These are phyloP conservation scores for Apium graveolens DNA, from an alignment of 129 eudicot genomes.

Conservation along the genomic window DNA sequence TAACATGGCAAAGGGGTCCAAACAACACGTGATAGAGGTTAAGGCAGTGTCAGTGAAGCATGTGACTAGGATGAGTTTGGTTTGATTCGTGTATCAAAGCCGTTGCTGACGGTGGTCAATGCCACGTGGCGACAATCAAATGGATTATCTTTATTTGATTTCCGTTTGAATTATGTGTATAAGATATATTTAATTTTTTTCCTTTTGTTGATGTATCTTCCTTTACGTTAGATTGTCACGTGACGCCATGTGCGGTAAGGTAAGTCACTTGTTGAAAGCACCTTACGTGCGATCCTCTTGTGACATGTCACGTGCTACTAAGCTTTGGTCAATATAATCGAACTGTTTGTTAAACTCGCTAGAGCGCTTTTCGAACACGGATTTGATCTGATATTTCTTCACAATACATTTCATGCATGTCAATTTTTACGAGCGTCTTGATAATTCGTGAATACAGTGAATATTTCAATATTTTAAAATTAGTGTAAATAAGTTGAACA, in stretches of 20 bases:
- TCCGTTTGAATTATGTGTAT: background rate
- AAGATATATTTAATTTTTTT: background rate
- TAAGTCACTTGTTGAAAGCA: constrained; percentile 10
- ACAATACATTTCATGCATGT: no score
- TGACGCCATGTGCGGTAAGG: constrained; percentile 11
- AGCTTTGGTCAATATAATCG: no score
- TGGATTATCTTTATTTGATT: background rate
- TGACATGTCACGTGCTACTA: constrained; percentile 1
- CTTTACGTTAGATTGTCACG: constrained; percentile 7
- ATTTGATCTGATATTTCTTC: no score
- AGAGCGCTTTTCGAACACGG: no score
- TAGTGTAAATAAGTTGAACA: no score
- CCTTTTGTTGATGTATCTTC: background rate
- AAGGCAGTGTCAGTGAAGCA: constrained; percentile 44
- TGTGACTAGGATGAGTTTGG: constrained; percentile 27
- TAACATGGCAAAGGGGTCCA: constrained; percentile 17
- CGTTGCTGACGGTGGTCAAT: constrained; percentile 28
- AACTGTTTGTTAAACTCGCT: no score
- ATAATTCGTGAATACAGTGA: no score
- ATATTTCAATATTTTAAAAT: no score
- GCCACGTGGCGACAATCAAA: constrained; percentile 17
- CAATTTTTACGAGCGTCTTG: no score
- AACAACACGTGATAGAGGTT: constrained; percentile 47
- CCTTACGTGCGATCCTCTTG: constrained; percentile 12
- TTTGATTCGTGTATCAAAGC: constrained; percentile 28